Evolutionary conservation across 495 filamentous ascomycete genomes (phyloP), one percentile per base, ranked within the genome.

Genomic region (Talaromyces ruber): DNA sequence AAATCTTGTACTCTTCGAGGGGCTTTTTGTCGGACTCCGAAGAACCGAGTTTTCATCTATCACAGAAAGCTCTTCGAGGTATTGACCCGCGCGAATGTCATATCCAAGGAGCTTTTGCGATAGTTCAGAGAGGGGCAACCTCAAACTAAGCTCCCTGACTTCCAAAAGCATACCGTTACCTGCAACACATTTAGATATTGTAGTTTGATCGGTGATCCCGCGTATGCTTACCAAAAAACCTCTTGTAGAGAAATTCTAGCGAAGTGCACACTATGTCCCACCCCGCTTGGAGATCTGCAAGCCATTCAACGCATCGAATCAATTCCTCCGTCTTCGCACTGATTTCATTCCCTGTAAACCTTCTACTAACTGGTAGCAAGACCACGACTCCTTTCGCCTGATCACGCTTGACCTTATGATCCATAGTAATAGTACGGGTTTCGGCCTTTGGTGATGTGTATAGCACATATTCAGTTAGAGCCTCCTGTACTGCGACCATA

Each of bases 241-340:
- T 72, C 68, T 87, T 87, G 74, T 96, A 92, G 34, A 92, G 78
- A 65, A 83, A 73, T 30, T 81, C 78, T 37, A 89, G 86, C 39
- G 83, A 80, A 16, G 76, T 65, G 72, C 93, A 91, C 3, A 91
- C 88, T 62, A 89, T 81, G 28, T 77, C 70, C 81, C 89, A 91
- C 60, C 90, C 79, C 1, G 81, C 86, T 26, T 88, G 85, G 14
- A 91, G 78, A 52, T 88, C 75, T 63, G 89, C 72, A 69, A 91
- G 87, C 94, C 94, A 98, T 66, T 96, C 89, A 60, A 97, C 71
- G 59, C 87, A 85, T 39, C 87, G 82, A 56, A 97, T 91, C 62
- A 97, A 75, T 47, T 82, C 74, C 54, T 89, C 83, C 62, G 96
- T 91, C 57, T 82, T 72, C 14, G 73, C 70, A 14, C 84, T 81